Conservation (phyloP, 345 rosid genomes). For the Aurinia saxatilis region DNA sequence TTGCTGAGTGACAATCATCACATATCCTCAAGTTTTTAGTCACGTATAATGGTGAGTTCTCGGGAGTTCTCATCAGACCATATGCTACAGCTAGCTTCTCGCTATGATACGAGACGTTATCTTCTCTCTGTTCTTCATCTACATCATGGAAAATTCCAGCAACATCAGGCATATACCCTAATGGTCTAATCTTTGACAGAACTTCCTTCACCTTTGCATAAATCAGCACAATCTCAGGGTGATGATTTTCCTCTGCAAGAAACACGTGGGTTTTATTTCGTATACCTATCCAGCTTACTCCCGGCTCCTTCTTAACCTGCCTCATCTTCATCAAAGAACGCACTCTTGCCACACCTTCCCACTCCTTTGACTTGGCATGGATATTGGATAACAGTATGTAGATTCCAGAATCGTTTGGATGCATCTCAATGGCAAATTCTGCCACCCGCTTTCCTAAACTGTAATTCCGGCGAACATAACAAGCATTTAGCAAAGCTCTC, state of each 20-base stretch:
- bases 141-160: slow-evolving; percentile 58
- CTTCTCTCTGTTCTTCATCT: slow-evolving; percentile 81
- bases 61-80: slow-evolving; percentile 60
- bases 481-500: slow-evolving; percentile 69
- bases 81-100: slow-evolving; percentile 85
- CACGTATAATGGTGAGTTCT: slow-evolving; percentile 50
- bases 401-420: slow-evolving; percentile 63
- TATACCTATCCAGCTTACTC: slow-evolving; percentile 79
- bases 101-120: slow-evolving; percentile 62
- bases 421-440: slow-evolving; percentile 27
- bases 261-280: slow-evolving; percentile 49
- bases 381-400: slow-evolving; percentile 34
- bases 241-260: slow-evolving; percentile 53
- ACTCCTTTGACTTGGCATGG: slow-evolving; percentile 58
- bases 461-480: slow-evolving; percentile 52
- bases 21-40: slow-evolving; percentile 75
- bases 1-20: slow-evolving; percentile 84
- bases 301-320: slow-evolving; percentile 75
- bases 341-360: slow-evolving; percentile 64
- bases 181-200: slow-evolving; percentile 47
- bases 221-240: slow-evolving; percentile 53
- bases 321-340: slow-evolving; percentile 57
- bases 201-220: slow-evolving; percentile 53
- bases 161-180: slow-evolving; percentile 67
- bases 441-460: slow-evolving; percentile 55